Conservation (phyloP, 2,329 filamentous ascomycete species). For the Microcyclosporella mali region DNA sequence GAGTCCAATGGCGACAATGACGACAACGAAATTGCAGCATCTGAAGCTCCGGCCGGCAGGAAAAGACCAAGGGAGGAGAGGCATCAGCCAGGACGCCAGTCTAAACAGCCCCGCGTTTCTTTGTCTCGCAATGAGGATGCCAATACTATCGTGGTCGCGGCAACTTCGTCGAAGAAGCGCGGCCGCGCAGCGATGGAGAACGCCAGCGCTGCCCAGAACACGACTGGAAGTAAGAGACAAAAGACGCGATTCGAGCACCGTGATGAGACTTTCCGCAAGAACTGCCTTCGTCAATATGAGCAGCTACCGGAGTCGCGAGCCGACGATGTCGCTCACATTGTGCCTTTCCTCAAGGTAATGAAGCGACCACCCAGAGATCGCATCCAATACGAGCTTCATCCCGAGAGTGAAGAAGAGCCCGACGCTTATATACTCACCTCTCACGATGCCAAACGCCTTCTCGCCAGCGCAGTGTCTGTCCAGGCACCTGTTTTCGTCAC, state of each 20-base stretch:
- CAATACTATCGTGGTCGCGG: neutral
- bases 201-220: neutral
- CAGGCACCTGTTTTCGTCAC: constrained; percentile 11
- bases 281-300: neutral
- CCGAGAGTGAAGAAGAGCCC: neutral
- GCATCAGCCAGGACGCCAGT: too few species aligned
- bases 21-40: too few species aligned
- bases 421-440: constrained; percentile 5
- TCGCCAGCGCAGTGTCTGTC: constrained; percentile 3
- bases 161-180: neutral
- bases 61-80: too few species aligned
- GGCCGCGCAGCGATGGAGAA: too few species aligned
- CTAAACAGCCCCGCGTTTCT: neutral
- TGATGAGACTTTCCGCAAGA: neutral
- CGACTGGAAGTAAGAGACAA: too few species aligned
- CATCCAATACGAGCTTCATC: too few species aligned
- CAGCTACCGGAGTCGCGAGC: neutral
- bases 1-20: neutral
- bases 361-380: neutral
- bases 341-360: constrained; percentile 3
- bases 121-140: neutral
- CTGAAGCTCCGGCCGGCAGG: too few species aligned
- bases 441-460: constrained; percentile 3
- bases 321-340: neutral
- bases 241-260: neutral